Evolutionary conservation across 2,329 filamentous ascomycete species (phyloP).

Genomic region (Verticillium klebahnii): DNA sequence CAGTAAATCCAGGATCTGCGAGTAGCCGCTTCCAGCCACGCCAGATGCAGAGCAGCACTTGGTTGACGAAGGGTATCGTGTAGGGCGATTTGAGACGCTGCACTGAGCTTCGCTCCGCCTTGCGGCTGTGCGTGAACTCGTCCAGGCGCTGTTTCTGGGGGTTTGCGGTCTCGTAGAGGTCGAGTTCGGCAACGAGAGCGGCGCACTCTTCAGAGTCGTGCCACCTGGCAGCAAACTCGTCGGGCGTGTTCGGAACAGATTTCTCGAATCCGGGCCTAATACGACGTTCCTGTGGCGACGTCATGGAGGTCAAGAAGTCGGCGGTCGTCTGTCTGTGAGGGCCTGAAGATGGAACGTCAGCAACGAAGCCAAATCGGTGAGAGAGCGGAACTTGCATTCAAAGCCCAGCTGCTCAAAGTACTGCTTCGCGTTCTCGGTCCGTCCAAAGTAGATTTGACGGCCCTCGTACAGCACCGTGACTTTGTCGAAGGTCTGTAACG

Average conservation of each 20-base stretch:
- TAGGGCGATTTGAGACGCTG: conserved; percentile 53
- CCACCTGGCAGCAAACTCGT: conserved; percentile 38
- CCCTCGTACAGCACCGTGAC: conserved; percentile 62
- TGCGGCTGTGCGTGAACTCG: conserved; percentile 10
- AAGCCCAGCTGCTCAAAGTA: conserved; percentile 54
- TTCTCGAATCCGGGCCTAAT: conserved; percentile 53
- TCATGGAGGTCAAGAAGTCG: conserved; percentile 67
- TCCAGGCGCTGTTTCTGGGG: conserved; percentile 6
- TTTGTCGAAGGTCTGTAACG: conserved; percentile 50
- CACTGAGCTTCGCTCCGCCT: conserved; percentile 44
- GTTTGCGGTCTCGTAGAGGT: conserved; percentile 2
- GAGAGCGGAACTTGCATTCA: conserved; percentile 35
- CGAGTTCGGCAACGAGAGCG: conserved; percentile 2
- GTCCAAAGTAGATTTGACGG: conserved; percentile 63
- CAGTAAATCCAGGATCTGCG: conserved; percentile 61
- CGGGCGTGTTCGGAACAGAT: conserved; percentile 47
- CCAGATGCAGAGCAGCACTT: conserved; percentile 54
- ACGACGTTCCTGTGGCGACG: conserved; percentile 60
- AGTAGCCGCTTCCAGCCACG: conserved; percentile 63
- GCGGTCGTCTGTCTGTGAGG: conserved; percentile 54
- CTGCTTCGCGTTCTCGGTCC: conserved; percentile 47
- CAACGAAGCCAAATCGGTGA: accelerated
- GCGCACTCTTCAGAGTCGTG: conserved; percentile 4
- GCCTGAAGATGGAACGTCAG: conserved; percentile 4
- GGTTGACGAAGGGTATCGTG: conserved; percentile 58